Evolutionary conservation across 495 filamentous ascomycete species (phyloP).

Genomic region (Cercophora sp.): DNA sequence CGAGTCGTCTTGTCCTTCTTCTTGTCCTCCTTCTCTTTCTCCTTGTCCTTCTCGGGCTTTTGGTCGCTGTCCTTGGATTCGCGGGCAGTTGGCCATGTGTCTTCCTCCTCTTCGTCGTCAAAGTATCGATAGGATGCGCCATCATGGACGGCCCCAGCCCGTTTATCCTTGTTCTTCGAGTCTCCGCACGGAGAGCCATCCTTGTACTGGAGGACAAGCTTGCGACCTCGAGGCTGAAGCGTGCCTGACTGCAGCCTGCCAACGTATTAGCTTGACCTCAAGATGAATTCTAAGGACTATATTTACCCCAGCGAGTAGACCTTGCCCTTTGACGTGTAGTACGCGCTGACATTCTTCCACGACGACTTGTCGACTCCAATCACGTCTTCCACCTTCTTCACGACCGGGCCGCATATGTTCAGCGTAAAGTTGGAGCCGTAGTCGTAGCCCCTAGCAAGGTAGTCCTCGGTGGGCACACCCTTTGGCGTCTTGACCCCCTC

Average conservation of each 20-base stretch:
- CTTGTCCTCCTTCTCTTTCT: slow-evolving; percentile 37
- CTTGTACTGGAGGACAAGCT: slow-evolving; percentile 88
- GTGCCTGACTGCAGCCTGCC: slow-evolving; percentile 61
- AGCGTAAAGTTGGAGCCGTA: slow-evolving; percentile 88
- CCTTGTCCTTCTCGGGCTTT: slow-evolving; percentile 13
- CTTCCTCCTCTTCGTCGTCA: slow-evolving; percentile 23
- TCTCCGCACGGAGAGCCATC: slow-evolving; percentile 76
- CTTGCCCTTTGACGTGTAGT: slow-evolving; percentile 68
- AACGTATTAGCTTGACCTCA: slow-evolving; percentile 2
- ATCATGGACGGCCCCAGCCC: slow-evolving; percentile 26
- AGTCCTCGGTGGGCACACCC: slow-evolving; percentile 60
- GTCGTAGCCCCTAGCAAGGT: slow-evolving; percentile 78
- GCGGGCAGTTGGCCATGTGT: background rate
- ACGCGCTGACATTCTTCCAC: slow-evolving; percentile 88
- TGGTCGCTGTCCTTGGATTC: slow-evolving; percentile 24
- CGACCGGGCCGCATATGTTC: slow-evolving; percentile 86
- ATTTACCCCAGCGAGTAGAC: slow-evolving; percentile 81
- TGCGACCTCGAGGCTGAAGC: slow-evolving; percentile 77
- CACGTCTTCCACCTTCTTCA: slow-evolving; percentile 70
- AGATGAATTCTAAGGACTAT: background rate
- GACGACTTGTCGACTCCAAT: slow-evolving; percentile 58
- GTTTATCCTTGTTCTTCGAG: slow-evolving; percentile 18
- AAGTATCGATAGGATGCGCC: slow-evolving; percentile 36
- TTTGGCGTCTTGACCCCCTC: slow-evolving; percentile 49
- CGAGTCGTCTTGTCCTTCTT: slow-evolving; percentile 42